phyloP scores from a whole-genome alignment of 345 rosid genomes.

The Balakata baccata region DNA sequence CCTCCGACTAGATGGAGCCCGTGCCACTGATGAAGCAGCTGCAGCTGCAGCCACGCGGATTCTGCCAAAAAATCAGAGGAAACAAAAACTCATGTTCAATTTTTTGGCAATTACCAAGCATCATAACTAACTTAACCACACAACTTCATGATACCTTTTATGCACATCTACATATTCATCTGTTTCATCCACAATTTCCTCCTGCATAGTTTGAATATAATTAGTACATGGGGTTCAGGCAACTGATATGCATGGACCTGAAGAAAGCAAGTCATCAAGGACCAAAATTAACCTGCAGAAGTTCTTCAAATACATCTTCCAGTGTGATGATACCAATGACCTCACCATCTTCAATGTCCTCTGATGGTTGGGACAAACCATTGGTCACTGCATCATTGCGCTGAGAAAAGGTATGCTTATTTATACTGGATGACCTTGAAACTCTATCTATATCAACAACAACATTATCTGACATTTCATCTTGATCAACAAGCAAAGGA shows the following conservation, averaged over 20 bases:
- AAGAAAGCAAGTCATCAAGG: neutral
- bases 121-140: neutral
- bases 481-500: constrained; percentile 57
- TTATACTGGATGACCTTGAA: constrained; percentile 27
- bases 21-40: constrained; percentile 83
- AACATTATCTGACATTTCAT: constrained; percentile 50
- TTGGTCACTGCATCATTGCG: constrained; percentile 34
- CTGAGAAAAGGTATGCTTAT: constrained; percentile 29
- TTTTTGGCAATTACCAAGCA: neutral
- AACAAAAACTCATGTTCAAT: neutral
- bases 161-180: constrained; percentile 97
- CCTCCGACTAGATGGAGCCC: constrained; percentile 80
- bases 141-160: constrained; percentile 50
- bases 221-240: neutral
- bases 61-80: constrained; percentile 37
- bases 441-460: constrained; percentile 64
- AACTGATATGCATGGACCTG: neutral
- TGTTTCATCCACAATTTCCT: constrained; percentile 97
- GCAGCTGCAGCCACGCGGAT: constrained; percentile 98
- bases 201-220: constrained; percentile 39
- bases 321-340: constrained; percentile 89
- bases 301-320: constrained; percentile 98
- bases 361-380: constrained; percentile 47
- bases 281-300: constrained; percentile 55
- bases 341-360: constrained; percentile 88